Percentiles rank a stretch among this genome's conserved stretches.
phyloP scores from a whole-genome alignment of 2,329 filamentous ascomycete species.

The Pestalotiopsis sp. region DNA sequence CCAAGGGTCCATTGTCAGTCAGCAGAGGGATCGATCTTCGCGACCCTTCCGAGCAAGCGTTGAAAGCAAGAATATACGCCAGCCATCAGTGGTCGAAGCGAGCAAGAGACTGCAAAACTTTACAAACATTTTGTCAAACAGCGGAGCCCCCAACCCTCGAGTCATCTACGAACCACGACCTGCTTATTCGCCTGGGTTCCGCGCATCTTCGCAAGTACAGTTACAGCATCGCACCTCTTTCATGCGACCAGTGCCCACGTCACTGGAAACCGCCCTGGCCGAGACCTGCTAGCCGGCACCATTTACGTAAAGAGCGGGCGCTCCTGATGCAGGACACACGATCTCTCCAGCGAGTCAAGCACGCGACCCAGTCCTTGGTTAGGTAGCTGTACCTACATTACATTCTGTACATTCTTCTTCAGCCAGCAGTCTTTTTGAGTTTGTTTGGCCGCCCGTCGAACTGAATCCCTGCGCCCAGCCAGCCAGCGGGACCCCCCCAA shows the following conservation, averaged over 20 bases:
- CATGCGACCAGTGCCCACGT: slow-evolving; percentile 5
- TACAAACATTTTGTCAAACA: background rate
- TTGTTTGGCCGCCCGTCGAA: background rate
- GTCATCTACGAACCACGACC: slow-evolving; percentile 6
- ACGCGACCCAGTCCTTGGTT: background rate
- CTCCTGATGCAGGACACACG: slow-evolving; percentile 11
- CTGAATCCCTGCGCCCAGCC: background rate
- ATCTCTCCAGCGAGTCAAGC: slow-evolving; percentile 10
- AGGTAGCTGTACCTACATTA: background rate
- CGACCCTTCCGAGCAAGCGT: background rate
- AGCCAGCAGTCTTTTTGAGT: background rate
- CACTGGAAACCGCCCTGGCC: slow-evolving; percentile 9
- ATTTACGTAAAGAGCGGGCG: slow-evolving; percentile 13
- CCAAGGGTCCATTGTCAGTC: background rate
- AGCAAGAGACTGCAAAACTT: background rate
- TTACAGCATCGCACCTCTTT: background rate
- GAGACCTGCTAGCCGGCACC: slow-evolving; percentile 6
- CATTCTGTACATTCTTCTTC: background rate
- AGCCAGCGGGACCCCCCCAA: background rate
- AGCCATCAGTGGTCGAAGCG: background rate
- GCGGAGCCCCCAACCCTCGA: background rate
- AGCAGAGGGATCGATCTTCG: background rate
- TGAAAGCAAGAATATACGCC: background rate
- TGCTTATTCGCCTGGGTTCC: slow-evolving; percentile 7
- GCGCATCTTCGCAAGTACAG: background rate